A percentile compares a stretch with the other conserved stretches of the same genome.
These are phyloP conservation scores for Fusarium pseudonygamai DNA, from an alignment of 2,329 filamentous ascomycete genomes.

Conservation along the genomic window DNA sequence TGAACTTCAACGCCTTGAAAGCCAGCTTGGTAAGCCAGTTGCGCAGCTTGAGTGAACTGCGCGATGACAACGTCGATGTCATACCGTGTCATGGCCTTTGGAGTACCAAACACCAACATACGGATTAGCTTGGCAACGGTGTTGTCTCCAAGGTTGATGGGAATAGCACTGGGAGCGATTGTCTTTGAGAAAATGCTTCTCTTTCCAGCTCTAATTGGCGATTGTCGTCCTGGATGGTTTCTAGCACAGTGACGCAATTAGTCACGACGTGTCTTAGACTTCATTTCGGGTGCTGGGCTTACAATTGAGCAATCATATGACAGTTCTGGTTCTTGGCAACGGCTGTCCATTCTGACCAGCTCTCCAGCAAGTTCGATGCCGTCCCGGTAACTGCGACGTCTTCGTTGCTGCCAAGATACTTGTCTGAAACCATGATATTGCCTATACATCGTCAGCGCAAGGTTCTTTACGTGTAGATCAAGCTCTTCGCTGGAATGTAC, in stretches of 20 bases:
- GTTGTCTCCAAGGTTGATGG: not conserved
- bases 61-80: not conserved
- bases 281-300: not conserved
- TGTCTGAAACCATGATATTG: not conserved
- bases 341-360: not conserved
- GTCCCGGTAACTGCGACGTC: not conserved
- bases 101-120: not conserved
- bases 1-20: not conserved
- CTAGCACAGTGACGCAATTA: not conserved
- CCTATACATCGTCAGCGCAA: not conserved
- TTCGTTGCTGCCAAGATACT: not conserved
- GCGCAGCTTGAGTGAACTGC: not conserved
- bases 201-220: not conserved
- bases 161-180: not conserved
- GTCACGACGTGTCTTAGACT: too few relatives aligned
- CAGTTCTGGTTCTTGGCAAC: not conserved
- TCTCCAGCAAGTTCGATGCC: not conserved
- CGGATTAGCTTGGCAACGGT: not conserved
- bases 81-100: not conserved
- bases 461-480: accelerated
- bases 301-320: not conserved
- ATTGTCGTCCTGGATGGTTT: not conserved
- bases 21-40: not conserved
- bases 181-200: not conserved
- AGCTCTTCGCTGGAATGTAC: accelerated